Percentiles rank a stretch among this genome's conserved stretches.
Conservation (phyloP, 2,329 filamentous ascomycete genomes). For the Penicillium polonicum region DNA sequence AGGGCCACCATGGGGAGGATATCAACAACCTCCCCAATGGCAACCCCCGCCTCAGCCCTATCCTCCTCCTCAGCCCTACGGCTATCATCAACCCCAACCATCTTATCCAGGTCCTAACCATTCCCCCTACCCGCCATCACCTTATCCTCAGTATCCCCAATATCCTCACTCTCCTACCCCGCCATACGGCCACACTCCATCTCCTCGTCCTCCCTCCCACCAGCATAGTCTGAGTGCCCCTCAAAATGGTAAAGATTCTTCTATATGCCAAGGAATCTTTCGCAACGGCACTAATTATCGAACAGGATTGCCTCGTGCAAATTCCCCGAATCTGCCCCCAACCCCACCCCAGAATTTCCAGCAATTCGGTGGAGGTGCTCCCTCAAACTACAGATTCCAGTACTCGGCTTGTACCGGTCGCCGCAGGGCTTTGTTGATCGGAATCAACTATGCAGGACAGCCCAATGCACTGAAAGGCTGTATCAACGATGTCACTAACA, state of each 20-base stretch:
- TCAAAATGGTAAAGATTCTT: conserved; percentile 12
- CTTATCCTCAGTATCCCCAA: conserved; percentile 12
- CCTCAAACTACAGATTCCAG: conserved; percentile 78
- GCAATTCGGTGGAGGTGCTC: conserved; percentile 76
- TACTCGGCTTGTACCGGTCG: conserved; percentile 88
- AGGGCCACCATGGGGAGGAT: conserved; percentile 16
- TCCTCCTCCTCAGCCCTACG: conserved; percentile 15
- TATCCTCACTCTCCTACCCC: conserved; percentile 7
- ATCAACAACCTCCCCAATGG: conserved; percentile 17
- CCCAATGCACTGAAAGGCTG: conserved; percentile 84
- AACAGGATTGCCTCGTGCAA: conserved; percentile 53
- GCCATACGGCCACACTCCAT: conserved; percentile 9
- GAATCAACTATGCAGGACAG: conserved; percentile 95
- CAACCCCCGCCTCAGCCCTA: conserved; percentile 24
- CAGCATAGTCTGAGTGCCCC: conserved; percentile 12
- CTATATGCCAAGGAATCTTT: background rate
- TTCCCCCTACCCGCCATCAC: conserved; percentile 7
- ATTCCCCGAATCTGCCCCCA: conserved; percentile 57
- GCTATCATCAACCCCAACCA: conserved; percentile 11
- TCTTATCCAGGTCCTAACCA: conserved; percentile 10
- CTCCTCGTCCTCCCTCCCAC: conserved; percentile 13
- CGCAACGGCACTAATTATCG: background rate
- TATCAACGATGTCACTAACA: conserved; percentile 96
- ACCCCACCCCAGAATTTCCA: conserved; percentile 67
- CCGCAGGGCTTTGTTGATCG: conserved; percentile 84